Conservation (phyloP, 805 yeast species). For the Candida tibetensis region DNA sequence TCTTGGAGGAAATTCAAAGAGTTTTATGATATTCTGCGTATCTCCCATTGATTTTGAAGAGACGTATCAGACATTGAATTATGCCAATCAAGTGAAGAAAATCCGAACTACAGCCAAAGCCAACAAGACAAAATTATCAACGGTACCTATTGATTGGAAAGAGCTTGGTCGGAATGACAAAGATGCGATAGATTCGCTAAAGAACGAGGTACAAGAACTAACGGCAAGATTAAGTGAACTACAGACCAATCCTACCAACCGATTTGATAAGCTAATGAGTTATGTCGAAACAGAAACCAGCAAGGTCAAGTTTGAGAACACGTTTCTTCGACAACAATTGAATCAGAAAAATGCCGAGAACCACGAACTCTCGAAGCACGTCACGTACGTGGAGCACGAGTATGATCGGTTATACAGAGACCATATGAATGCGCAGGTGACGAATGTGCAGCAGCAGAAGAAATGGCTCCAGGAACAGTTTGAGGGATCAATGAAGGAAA, state of each 20-base stretch:
- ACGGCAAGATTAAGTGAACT: conserved; percentile 22
- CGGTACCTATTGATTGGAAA: conserved; percentile 33
- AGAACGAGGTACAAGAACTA: conserved; percentile 30
- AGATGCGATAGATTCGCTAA: conserved; percentile 25
- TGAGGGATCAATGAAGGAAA: conserved; percentile 3
- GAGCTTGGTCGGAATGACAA: conserved; percentile 24
- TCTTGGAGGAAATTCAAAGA: conserved; percentile 83
- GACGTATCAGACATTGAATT: conserved; percentile 68
- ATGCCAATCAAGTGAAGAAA: conserved; percentile 73
- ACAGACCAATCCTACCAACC: background rate
- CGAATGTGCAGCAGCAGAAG: background rate
- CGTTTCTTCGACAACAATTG: conserved; percentile 25
- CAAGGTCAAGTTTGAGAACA: conserved; percentile 33
- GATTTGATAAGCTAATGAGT: conserved; percentile 23
- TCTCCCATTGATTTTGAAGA: conserved; percentile 81
- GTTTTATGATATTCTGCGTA: conserved; percentile 82
- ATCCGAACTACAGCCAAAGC: conserved; percentile 61
- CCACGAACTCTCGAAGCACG: conserved; percentile 23
- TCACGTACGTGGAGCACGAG: conserved; percentile 22
- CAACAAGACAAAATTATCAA: conserved; percentile 28
- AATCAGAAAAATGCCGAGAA: conserved; percentile 17
- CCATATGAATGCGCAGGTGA: conserved; percentile 2
- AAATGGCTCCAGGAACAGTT: conserved; percentile 6
- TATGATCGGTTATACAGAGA: conserved; percentile 6
- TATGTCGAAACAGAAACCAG: conserved; percentile 32